These are phyloP conservation scores for Pseudonectria foliicola DNA, from an alignment of 2,329 filamentous ascomycete species.

Conservation along the genomic window DNA sequence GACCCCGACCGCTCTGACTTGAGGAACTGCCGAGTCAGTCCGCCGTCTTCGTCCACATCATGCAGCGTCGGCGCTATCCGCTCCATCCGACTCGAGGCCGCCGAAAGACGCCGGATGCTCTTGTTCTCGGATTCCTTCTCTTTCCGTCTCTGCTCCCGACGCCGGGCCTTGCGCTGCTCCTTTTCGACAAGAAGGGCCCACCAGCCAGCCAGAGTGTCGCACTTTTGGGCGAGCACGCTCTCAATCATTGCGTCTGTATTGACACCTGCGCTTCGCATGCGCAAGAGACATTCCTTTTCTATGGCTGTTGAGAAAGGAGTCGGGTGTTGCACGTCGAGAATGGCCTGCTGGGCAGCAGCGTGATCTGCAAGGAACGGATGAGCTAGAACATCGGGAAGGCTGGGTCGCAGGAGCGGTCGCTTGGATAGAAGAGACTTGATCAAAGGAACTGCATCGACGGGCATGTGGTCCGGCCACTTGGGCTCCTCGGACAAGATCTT, in stretches of 20 bases:
- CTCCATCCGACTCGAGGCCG: constrained; percentile 80
- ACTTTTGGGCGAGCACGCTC: constrained; percentile 82
- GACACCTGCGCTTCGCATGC: constrained; percentile 90
- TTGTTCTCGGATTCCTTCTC: constrained; percentile 79
- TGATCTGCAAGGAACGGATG: constrained; percentile 85
- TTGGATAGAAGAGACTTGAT: constrained; percentile 82
- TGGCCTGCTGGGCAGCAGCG: constrained; percentile 81
- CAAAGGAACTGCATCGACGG: constrained; percentile 68
- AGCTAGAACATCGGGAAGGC: constrained; percentile 74
- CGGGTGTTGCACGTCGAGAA: constrained; percentile 73
- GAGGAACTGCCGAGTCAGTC: constrained; percentile 38
- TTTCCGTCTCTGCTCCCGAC: constrained; percentile 74
- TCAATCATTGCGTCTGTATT: constrained; percentile 93
- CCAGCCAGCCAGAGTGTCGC: constrained; percentile 88
- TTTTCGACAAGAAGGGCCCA: constrained; percentile 94
- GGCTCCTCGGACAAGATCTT: constrained; percentile 84
- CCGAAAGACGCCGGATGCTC: constrained; percentile 74
- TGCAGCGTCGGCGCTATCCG: constrained; percentile 69
- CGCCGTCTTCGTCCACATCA: constrained; percentile 72
- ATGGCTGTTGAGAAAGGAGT: constrained; percentile 77
- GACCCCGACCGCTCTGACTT: constrained; percentile 40
- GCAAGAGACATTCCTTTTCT: constrained; percentile 84
- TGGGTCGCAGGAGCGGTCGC: constrained; percentile 74
- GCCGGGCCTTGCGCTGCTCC: constrained; percentile 76
- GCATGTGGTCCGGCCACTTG: constrained; percentile 72